phyloP scores from a whole-genome alignment of 495 filamentous ascomycete species.

The Xylaria sp. region DNA sequence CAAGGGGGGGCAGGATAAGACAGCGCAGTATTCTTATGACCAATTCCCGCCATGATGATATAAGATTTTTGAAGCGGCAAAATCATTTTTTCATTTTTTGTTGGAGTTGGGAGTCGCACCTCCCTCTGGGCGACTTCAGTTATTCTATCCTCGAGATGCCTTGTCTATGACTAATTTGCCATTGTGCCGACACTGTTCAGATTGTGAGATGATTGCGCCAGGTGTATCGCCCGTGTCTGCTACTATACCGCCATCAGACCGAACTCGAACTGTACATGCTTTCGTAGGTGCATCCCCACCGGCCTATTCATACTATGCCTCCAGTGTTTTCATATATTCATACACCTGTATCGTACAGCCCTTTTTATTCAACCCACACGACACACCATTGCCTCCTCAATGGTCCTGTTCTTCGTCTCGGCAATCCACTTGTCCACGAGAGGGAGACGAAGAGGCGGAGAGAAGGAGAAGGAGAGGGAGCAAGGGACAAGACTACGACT shows the following conservation, averaged over 20 bases:
- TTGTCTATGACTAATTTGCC: slow-evolving; percentile 28
- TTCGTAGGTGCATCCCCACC: slow-evolving; percentile 11
- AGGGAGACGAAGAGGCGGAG: no score
- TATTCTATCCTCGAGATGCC: slow-evolving; percentile 30
- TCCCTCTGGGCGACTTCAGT: slow-evolving; percentile 27
- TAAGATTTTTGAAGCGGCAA: slow-evolving; percentile 22
- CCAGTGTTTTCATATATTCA: neutral
- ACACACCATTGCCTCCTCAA: neutral
- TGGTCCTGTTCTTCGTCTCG: neutral
- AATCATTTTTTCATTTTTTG: no score
- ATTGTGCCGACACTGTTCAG: slow-evolving; percentile 5
- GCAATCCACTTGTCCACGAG: no score
- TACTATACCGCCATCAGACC: slow-evolving; percentile 1
- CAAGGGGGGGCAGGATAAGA: slow-evolving; percentile 24
- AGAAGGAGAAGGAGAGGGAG: no score
- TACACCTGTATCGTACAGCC: slow-evolving; percentile 17
- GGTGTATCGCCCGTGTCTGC: slow-evolving; percentile 23
- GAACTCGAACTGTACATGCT: slow-evolving; percentile 1
- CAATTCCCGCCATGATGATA: slow-evolving; percentile 5
- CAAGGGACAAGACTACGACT: no score
- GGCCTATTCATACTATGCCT: slow-evolving; percentile 1
- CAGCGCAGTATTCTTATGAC: slow-evolving; percentile 18
- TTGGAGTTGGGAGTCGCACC: slow-evolving; percentile 31
- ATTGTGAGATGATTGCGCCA: slow-evolving; percentile 23
- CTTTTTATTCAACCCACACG: neutral